Conservation (phyloP, 768 basidiomycete species). For the Tylopilus subfusipes region DNA sequence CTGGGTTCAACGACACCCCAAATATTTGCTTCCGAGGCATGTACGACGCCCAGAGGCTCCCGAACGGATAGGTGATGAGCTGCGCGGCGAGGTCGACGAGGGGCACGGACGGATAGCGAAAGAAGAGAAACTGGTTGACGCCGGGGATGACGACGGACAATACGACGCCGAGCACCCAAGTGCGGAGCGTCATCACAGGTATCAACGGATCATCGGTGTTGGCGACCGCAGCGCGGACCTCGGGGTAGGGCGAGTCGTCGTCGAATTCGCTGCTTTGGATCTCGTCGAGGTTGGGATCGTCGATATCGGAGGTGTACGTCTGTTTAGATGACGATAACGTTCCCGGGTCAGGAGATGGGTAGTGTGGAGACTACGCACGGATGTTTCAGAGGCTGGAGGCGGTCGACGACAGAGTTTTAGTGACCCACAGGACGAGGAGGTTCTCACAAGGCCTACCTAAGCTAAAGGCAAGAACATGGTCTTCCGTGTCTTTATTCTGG, state of each 20-base stretch:
- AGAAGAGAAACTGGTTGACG: slow-evolving; percentile 75
- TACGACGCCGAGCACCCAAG: slow-evolving; percentile 31
- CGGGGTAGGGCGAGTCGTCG: slow-evolving; percentile 30
- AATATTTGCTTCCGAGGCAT: slow-evolving; percentile 56
- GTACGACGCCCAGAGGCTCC: slow-evolving; percentile 50
- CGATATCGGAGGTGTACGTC: slow-evolving; percentile 7
- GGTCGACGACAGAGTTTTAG: neutral
- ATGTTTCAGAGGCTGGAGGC: slow-evolving; percentile 14
- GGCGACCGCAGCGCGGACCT: slow-evolving; percentile 2
- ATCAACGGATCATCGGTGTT: slow-evolving; percentile 3
- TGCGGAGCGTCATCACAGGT: neutral
- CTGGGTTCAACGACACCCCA: slow-evolving; percentile 65
- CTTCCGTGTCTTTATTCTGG: slow-evolving; percentile 25
- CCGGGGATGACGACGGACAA: slow-evolving; percentile 66
- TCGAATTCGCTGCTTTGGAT: slow-evolving; percentile 28
- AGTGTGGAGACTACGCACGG: slow-evolving; percentile 15
- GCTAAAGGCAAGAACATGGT: slow-evolving; percentile 11
- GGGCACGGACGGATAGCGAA: slow-evolving; percentile 65
- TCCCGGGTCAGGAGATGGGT: neutral
- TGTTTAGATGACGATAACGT: neutral
- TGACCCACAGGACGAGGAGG: neutral
- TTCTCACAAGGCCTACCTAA: slow-evolving; percentile 18
- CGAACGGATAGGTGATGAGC: slow-evolving; percentile 67
- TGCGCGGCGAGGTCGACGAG: slow-evolving; percentile 68
- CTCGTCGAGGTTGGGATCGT: slow-evolving; percentile 30